These are phyloP conservation scores for Leccinum arenicola DNA, from an alignment of 768 basidiomycete species.

Conservation along the genomic window DNA sequence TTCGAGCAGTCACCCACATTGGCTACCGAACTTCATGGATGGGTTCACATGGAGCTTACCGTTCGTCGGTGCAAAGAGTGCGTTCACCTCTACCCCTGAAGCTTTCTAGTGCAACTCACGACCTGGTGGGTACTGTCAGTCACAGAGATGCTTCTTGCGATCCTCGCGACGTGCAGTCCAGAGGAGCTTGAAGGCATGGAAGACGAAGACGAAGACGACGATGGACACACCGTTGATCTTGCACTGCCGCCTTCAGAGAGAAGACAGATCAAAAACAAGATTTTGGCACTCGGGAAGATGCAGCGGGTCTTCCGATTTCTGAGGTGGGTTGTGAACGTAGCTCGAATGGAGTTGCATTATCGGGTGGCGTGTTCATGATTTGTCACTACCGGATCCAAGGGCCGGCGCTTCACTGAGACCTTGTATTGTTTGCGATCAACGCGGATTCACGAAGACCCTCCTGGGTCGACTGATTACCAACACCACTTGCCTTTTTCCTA, in stretches of 20 bases:
- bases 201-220: conserved; percentile 33
- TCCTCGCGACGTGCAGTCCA: conserved; percentile 88
- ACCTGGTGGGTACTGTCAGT: conserved; percentile 45
- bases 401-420: too few relatives aligned
- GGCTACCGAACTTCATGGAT: conserved; percentile 98
- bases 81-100: conserved; percentile 25
- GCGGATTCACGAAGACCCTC: background rate
- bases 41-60: conserved; percentile 98
- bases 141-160: conserved; percentile 95
- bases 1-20: conserved; percentile 80
- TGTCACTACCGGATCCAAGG: background rate
- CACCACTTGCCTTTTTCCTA: background rate
- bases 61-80: conserved; percentile 97
- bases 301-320: conserved; percentile 86
- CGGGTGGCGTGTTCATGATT: background rate
- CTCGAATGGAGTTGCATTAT: background rate
- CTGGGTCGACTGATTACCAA: background rate
- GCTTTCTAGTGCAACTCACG: background rate
- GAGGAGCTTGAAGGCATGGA: conserved; percentile 83
- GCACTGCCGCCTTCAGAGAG: conserved; percentile 45
- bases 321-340: conserved; percentile 50
- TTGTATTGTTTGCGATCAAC: background rate
- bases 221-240: conserved; percentile 27
- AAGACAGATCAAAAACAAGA: conserved; percentile 88
- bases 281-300: conserved; percentile 89